Base-by-base conservation (phyloP, 2,329 filamentous ascomycete genomes). In the Xylaria sp. region DNA sequence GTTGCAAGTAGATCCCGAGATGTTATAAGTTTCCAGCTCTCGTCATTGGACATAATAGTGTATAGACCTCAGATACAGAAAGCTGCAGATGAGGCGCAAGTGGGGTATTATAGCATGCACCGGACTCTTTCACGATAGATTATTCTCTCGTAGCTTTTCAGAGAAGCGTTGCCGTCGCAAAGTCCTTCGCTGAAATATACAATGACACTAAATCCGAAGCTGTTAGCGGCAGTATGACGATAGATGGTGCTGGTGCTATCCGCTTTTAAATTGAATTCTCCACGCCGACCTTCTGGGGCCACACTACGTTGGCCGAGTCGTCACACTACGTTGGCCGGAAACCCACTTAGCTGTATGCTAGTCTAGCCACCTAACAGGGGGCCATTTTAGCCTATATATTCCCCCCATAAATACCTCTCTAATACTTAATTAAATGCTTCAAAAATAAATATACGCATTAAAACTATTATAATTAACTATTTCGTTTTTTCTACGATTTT, bases 241-340 rank as follows among this genome's bases (percentile, higher is more conserved):
- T n/a, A 25, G n/a, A 13, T 28, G 15, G 18, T 32, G 46, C 7
- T 32, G 13, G 48, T 46, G 23, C 13, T 20, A 46, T 44, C 34
- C 28, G 28, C 34, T 12, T 58, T 51, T 39, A 46, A 63, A 23
- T 37, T 34, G n/a, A 48, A 25, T 10, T 18, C 44, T 44, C 48
- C 13, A 34, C 10, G 55, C 25, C 32, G 18, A 51, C 13, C 50
- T 55, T 37, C 56, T 39, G 50, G 59, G n/a, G n/a, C n/a, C n/a
- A n/a, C n/a, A n/a, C n/a, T n/a, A n/a, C n/a, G n/a, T n/a, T n/a
- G n/a, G n/a, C n/a, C n/a, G n/a, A n/a, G n/a, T n/a, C n/a, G n/a
- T n/a, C n/a, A n/a, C n/a, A n/a, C n/a, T n/a, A n/a, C n/a, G n/a
- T n/a, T n/a, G n/a, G n/a, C n/a, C n/a, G n/a, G n/a, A n/a, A n/a